Base-by-base conservation (phyloP, 306 rosid species). In the Luffa acutangula region DNA sequence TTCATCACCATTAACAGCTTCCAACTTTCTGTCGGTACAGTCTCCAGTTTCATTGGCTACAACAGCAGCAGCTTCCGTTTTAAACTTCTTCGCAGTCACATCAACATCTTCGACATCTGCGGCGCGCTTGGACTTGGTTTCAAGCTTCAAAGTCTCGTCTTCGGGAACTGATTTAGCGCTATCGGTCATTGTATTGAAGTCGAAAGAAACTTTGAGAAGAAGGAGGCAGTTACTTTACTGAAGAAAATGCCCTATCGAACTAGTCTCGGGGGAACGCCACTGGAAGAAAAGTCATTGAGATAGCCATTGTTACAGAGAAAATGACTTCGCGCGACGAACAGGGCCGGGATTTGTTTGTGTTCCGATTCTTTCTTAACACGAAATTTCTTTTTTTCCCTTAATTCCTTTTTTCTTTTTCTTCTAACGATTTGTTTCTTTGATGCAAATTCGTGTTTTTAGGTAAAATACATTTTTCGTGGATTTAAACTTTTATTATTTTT, bases 121-220 rank as follows among this genome's bases (percentile, higher is more conserved):
- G 36, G 69, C 79, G 54, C 88, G 87, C 87, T 87, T 89, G 77
- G 76, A n/a, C 39, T 74, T 67, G 25, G 74, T 73, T 76, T 75
- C 81, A 17, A 64, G 76, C 45, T 77, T 69, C 25, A 31, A 49
- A 48, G 4, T 82, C 63, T 76, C 80, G 31, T 73, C 82, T 18
- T 33, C 81, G 69, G 59, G 15, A 64, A 51, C 82, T 25, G 85
- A 80, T 37, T 80, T 54, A 37, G 54, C 45, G 79, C 33, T 43
- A 39, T 59, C 71, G 37, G 67, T 25, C 80, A 77, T 77, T 20
- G 58, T 72, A 25, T 11, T 21, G 1, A 12, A 21, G 20, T 71
- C 15, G 10, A 21, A 21, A 45, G 15, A 45, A 45, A 21, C 7
- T 25, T 71, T 12, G 3, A 71, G 57, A 45, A 70, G 54, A 45